Percentiles rank a stretch among this genome's conserved stretches.
Conservation (phyloP, 345 rosid genomes). For the Syzygium grande region DNA sequence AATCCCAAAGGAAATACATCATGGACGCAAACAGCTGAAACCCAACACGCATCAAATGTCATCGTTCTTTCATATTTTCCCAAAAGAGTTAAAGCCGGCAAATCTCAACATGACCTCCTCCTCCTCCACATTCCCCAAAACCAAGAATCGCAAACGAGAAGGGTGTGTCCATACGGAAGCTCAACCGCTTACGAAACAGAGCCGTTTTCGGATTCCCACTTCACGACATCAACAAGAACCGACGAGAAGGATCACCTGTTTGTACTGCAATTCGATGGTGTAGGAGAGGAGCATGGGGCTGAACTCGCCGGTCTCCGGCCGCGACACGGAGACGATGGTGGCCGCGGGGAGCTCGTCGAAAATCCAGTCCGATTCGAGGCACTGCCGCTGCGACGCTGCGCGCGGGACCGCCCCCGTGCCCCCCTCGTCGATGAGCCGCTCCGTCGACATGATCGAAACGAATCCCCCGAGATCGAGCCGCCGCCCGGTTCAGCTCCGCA, state of each 20-base stretch:
- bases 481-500: slow-evolving; percentile 9
- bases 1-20: background rate
- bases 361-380: slow-evolving; percentile 17
- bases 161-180: background rate
- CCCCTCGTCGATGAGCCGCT: slow-evolving; percentile 28
- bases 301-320: slow-evolving; percentile 70
- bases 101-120: background rate
- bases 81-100: background rate
- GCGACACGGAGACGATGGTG: slow-evolving; percentile 55
- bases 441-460: slow-evolving; percentile 34
- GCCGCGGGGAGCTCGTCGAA: slow-evolving; percentile 72
- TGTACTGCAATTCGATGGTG: slow-evolving; percentile 67
- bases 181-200: background rate
- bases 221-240: background rate
- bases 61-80: background rate
- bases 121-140: background rate
- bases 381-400: slow-evolving; percentile 1
- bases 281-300: slow-evolving; percentile 89
- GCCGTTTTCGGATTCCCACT: background rate
- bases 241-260: slow-evolving; percentile 36
- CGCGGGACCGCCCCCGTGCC: background rate
- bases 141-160: background rate
- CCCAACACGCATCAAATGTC: background rate
- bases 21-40: background rate
- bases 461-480: background rate